Evolutionary conservation across 1,139 yeast species (phyloP).

Genomic region (Blastobotrys proliferans): DNA sequence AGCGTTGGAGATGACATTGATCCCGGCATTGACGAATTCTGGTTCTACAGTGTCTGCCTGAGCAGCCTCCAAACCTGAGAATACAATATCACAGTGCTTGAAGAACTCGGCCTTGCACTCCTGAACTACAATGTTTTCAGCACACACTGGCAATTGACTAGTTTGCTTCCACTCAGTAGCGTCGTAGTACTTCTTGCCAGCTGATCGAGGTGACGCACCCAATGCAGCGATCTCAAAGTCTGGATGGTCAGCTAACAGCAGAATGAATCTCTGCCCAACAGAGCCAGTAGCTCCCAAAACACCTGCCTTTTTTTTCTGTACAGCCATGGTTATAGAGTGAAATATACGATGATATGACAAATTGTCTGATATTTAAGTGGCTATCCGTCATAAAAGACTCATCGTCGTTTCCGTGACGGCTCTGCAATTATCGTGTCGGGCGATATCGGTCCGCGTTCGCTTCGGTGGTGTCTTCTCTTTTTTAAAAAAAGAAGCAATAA

Average conservation of each 20-base stretch:
- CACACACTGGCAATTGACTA: slow-evolving; percentile 65
- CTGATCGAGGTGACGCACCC: slow-evolving; percentile 93
- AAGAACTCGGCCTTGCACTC: slow-evolving; percentile 77
- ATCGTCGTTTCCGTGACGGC: no score
- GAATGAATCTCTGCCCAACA: slow-evolving; percentile 94
- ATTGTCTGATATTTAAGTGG: no score
- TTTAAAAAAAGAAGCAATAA: no score
- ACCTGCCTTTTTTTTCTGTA: slow-evolving; percentile 42
- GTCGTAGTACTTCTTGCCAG: slow-evolving; percentile 79
- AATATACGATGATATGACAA: no score
- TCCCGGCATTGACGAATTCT: slow-evolving; percentile 75
- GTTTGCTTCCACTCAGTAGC: slow-evolving; percentile 98
- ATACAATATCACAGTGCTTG: slow-evolving; percentile 87
- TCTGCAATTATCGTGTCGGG: no score
- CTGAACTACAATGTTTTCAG: slow-evolving; percentile 58
- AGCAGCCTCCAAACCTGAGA: slow-evolving; percentile 91
- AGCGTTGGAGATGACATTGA: slow-evolving; percentile 87
- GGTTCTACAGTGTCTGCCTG: slow-evolving; percentile 90
- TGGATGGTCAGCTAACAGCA: slow-evolving; percentile 81
- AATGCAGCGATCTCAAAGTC: slow-evolving; percentile 78
- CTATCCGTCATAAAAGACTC: no score
- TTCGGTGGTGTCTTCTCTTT: no score
- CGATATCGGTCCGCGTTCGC: no score
- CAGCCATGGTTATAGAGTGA: not conserved
- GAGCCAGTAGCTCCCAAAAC: slow-evolving; percentile 98